Conservation (phyloP, 345 rosid genomes). For the Acer saccharum region DNA sequence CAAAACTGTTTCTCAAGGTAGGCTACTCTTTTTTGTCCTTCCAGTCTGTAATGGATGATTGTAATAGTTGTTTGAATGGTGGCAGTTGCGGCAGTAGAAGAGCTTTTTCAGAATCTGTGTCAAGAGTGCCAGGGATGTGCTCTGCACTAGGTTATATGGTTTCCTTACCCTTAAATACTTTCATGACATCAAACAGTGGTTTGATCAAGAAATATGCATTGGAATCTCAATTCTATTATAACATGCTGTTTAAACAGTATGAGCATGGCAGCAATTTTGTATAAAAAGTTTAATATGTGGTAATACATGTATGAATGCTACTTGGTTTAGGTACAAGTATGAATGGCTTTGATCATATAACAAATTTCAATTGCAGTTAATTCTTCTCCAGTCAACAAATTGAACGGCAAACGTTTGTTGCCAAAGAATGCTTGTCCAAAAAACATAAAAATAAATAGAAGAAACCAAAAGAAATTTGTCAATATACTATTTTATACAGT, state of each 20-base stretch:
- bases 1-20: slow-evolving; percentile 89
- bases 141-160: no score
- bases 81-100: slow-evolving; percentile 82
- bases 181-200: background rate
- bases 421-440: background rate
- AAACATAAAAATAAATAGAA: background rate
- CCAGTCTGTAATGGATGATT: background rate
- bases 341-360: no score
- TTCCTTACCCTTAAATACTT: slow-evolving; percentile 5
- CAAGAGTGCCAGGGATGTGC: slow-evolving; percentile 99
- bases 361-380: no score
- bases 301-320: no score
- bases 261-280: no score
- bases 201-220: no score
- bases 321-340: no score
- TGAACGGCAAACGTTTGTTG: background rate
- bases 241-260: no score
- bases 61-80: slow-evolving; percentile 20
- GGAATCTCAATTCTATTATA: background rate
- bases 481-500: background rate
- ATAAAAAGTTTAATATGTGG: no score
- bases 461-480: background rate
- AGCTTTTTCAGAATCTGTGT: slow-evolving; percentile 80
- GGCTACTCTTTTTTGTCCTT: slow-evolving; percentile 15
- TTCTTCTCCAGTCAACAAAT: background rate